phyloP scores from a whole-genome alignment of 352 stramenopile species.

The Globisporangium spinosum region DNA sequence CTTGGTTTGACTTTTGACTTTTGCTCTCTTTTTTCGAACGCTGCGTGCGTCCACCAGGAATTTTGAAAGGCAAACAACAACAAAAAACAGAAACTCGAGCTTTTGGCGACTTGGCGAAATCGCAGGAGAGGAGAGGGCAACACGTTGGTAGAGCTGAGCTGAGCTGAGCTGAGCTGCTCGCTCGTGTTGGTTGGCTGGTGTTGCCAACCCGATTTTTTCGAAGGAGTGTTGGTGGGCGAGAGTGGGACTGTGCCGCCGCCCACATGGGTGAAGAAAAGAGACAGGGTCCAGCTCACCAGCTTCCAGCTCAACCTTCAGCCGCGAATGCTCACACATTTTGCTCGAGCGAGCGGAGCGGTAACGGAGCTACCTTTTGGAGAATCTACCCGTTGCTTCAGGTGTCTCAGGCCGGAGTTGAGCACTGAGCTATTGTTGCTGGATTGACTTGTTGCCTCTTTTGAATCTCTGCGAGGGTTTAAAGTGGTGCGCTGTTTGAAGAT shows the following conservation, averaged over 20 bases:
- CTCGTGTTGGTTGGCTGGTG: neutral
- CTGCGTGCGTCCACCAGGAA: neutral
- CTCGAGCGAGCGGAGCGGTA: too few species aligned
- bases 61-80: neutral
- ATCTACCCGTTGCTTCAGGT: neutral
- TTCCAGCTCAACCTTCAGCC: neutral
- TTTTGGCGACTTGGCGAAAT: neutral
- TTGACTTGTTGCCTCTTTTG: neutral
- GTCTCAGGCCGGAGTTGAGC: too few species aligned
- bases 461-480: neutral
- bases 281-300: neutral
- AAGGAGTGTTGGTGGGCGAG: neutral
- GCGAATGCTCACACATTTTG: neutral
- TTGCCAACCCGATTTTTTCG: neutral
- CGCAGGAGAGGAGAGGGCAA: neutral
- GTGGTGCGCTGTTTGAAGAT: neutral
- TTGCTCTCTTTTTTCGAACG: neutral
- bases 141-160: neutral
- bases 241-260: neutral
- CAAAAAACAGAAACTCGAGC: neutral
- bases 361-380: neutral
- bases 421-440: too few species aligned
- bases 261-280: neutral
- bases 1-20: neutral
- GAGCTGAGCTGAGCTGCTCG: neutral